Conservation (phyloP, 768 basidiomycete genomes). For the Hypsizygus marmoreus region DNA sequence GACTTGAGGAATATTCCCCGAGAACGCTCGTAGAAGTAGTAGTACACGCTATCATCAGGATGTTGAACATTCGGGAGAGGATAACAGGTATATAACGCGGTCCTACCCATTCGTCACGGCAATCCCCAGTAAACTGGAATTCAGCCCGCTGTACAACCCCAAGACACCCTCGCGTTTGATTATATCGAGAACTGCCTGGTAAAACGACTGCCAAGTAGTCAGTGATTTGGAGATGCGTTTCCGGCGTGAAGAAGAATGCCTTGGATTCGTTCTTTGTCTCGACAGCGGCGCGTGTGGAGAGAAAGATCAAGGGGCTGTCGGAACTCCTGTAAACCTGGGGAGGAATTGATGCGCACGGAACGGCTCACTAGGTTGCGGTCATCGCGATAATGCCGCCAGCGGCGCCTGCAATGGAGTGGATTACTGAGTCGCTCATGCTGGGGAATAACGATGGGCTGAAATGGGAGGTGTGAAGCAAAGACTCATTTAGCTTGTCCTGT, state of each 20-base stretch:
- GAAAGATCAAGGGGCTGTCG: constrained; percentile 81
- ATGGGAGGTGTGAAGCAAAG: background rate
- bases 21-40: constrained; percentile 86
- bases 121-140: constrained; percentile 85
- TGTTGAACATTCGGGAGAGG: constrained; percentile 2
- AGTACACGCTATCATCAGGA: constrained; percentile 68
- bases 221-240: no score
- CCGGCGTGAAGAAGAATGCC: constrained; percentile 3
- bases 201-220: constrained; percentile 48
- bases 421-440: constrained; percentile 72
- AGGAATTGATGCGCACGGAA: constrained; percentile 3
- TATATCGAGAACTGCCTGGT: constrained; percentile 70
- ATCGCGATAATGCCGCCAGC: constrained; percentile 89
- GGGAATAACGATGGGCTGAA: background rate
- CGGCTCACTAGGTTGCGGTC: constrained; percentile 82
- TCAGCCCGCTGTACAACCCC: constrained; percentile 87
- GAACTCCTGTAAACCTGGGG: constrained; percentile 9
- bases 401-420: constrained; percentile 89
- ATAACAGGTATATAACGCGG: constrained; percentile 20
- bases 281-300: constrained; percentile 93
- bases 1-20: constrained; percentile 57
- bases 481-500: no score
- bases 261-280: constrained; percentile 71
- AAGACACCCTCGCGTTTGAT: constrained; percentile 81
- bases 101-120: constrained; percentile 95